Evolutionary conservation across 2,329 filamentous ascomycete genomes (phyloP).

Genomic region (Bipolaris zeicola): DNA sequence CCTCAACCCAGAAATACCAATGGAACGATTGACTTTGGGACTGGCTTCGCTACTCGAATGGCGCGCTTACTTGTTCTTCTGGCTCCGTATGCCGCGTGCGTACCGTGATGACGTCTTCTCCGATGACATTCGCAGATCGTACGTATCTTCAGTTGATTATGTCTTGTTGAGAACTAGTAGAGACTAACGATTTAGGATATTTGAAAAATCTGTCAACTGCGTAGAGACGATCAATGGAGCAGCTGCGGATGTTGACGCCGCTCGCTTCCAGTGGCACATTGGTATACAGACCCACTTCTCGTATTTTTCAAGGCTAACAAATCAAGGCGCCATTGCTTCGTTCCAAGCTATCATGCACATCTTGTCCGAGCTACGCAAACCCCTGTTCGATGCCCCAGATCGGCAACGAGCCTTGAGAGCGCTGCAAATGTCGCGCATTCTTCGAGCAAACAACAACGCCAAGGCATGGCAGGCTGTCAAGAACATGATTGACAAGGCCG

Average conservation of each 20-base stretch:
- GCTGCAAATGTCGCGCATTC: constrained; percentile 38
- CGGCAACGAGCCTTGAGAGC: constrained; percentile 44
- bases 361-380: constrained; percentile 47
- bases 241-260: constrained; percentile 42
- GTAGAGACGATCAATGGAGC: constrained; percentile 46
- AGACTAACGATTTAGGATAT: constrained; percentile 35
- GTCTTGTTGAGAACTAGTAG: neutral
- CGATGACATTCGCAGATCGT: constrained; percentile 44
- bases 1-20: constrained; percentile 38
- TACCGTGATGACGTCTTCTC: constrained; percentile 47
- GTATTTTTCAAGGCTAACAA: constrained; percentile 12
- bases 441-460: constrained; percentile 43
- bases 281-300: constrained; percentile 19
- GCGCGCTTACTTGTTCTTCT: constrained; percentile 47
- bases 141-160: constrained; percentile 12
- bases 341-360: constrained; percentile 49
- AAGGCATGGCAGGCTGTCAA: constrained; percentile 47
- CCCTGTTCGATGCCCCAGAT: constrained; percentile 43
- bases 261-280: constrained; percentile 49
- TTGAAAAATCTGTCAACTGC: constrained; percentile 47
- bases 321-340: constrained; percentile 38
- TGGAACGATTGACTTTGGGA: constrained; percentile 40
- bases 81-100: constrained; percentile 47
- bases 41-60: constrained; percentile 44
- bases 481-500: constrained; percentile 46